Conservation (phyloP, 352 stramenopile genomes). For the Globisporangium rhizosaccharum region DNA sequence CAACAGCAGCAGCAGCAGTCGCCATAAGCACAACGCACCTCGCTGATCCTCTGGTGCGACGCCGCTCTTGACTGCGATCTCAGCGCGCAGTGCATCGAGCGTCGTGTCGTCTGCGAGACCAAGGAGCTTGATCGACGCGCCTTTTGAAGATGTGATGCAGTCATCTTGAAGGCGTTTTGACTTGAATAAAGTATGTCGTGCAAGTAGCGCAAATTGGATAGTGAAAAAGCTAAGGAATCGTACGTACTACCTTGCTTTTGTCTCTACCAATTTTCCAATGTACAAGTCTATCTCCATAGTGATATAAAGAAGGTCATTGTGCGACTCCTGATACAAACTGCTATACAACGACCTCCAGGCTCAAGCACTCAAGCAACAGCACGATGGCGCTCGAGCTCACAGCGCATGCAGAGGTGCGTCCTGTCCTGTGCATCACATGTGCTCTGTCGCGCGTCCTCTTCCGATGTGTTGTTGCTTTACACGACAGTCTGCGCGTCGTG, state of each 20-base stretch:
- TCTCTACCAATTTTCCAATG: too few species aligned
- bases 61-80: conserved; percentile 47
- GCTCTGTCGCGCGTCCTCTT: too few species aligned
- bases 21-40: conserved; percentile 17
- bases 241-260: too few species aligned
- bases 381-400: conserved; percentile 60
- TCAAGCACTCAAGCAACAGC: not conserved
- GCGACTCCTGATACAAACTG: too few species aligned
- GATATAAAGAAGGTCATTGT: too few species aligned
- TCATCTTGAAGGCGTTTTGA: too few species aligned
- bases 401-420: conserved; percentile 53
- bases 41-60: not conserved
- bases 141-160: conserved; percentile 20
- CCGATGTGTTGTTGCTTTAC: too few species aligned
- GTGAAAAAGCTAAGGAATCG: too few species aligned
- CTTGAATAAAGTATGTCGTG: too few species aligned
- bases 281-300: too few species aligned
- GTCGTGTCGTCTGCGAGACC: conserved; percentile 53
- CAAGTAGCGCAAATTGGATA: too few species aligned
- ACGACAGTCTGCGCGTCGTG: not conserved
- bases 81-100: conserved; percentile 43
- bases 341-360: too few species aligned
- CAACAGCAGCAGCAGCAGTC: not conserved
- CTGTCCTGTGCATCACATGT: not conserved
- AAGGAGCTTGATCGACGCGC: conserved; percentile 68